Evolutionary conservation across 2,329 filamentous ascomycete genomes (phyloP), one percentile per base, ranked within the genome.

Genomic region (Cladosporium sp.): DNA sequence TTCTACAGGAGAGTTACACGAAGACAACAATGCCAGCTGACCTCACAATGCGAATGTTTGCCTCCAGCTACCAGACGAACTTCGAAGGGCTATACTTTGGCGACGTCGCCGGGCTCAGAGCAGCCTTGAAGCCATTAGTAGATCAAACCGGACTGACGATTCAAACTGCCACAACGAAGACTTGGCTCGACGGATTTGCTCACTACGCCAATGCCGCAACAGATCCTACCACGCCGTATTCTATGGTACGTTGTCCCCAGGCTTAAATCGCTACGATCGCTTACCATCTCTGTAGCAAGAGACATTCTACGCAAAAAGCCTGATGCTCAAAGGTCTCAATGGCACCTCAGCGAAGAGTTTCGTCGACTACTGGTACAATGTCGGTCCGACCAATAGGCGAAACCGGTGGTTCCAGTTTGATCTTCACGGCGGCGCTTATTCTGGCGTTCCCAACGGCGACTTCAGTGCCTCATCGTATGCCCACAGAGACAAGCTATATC

Each of bases 321-420:
- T 54, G 13, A 54, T 45, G 18, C 30, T 54, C 18, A 54, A 54
- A 41, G 40, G 52, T 32, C 43, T 54, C 4, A 54, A 51, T 32
- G 49, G 43, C 3, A 54, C 52, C 17, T 30, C 50, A n/a, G 44
- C 50, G 22, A 29, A 29, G 37, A 52, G 47, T 34, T 54, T 54
- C 41, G 43, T 42, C n/a, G 18, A 54, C 36, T 54, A 54, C 40
- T 54, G 50, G 52, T 50, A 37, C 32, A 52, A 49, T 7, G 19
- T n/a, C 17, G 50, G 38, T 9, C 50, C 52, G 15, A 49, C 37
- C 11, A 54, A 52, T 30, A 34, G 9, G 9, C 43, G 52, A 22
- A 38, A 19, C 27, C 52, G 50, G 52, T 54, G 50, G 52, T 49
- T 54, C 29, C 52, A 54, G 27, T 43, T 54, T 17, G 52, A 54